Base-by-base conservation (phyloP, 352 stramenopile species). In the Phytopythium delawarense region DNA sequence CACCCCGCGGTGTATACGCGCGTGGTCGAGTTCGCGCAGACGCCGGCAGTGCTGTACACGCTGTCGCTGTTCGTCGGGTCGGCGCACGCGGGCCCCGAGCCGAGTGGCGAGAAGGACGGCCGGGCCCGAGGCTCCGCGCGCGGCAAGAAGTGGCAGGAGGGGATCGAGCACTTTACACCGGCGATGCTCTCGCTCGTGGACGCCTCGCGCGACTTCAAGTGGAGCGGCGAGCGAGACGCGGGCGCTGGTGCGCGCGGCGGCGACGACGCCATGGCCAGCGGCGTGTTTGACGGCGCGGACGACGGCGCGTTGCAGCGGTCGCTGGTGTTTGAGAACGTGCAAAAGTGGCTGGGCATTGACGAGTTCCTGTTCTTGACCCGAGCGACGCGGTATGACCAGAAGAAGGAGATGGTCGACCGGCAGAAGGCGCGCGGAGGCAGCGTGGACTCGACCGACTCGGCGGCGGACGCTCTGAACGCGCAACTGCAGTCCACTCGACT, bases 131-230 rank as follows among this genome's bases (percentile, higher is more conserved):
- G 42, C 42, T 6, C 8, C n/a, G 4, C 11, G 20, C 42, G 74
- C 71, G 44, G 23, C 44, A 79, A 81, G 61, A 76, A 78, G 62
- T 92, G 83, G 83, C 73, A 80, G 51, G 61, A 78, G 59, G 81
- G 80, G 20, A 70, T 83, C 37, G 80, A 89, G 59, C 85, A 94
- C 59, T 94, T 92, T 28, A 94, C 85, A 11, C 85, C 85, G 7
- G 87, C 85, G 61, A 89, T 94, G 78, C 72, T 91, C 42, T 73
- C 75, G 18, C 75, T 94, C 20, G 81, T 76, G 2, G 80, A 94
- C 37, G 45, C 66, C 0, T 59, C 25, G 15, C 54, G 78, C 7
- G 84, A 91, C 56, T 79, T 87, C 34, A 49, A 66, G 2, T 84
- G 70, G 76, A 54, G 39, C 16, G 44, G 62, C 21, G 56, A 62